Percentiles rank a stretch among this genome's conserved stretches.
Evolutionary conservation across 306 rosid species (phyloP).

Genomic region (Pyrus betulifolia): DNA sequence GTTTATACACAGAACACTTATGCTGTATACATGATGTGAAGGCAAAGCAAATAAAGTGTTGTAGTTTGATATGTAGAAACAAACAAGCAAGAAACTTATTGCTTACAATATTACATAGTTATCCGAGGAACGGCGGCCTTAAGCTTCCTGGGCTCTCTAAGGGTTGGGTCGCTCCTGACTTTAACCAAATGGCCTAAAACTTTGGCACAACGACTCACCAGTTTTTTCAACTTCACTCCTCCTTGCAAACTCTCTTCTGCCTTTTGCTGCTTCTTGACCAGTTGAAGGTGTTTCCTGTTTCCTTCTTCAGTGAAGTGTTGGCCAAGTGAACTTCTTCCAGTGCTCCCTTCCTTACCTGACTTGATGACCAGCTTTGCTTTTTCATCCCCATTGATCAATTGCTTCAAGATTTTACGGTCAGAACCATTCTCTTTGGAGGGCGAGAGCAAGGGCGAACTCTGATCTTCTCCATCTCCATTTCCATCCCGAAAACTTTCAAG

Average conservation of each 20-base stretch:
- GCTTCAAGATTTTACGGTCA: constrained; percentile 60
- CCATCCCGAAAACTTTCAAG: neutral
- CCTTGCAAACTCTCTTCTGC: constrained; percentile 21
- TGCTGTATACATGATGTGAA: neutral
- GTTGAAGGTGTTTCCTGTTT: constrained; percentile 58
- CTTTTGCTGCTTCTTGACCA: constrained; percentile 28
- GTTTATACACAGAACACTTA: neutral
- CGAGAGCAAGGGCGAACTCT: neutral
- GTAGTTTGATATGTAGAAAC: neutral
- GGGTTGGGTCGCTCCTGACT: constrained; percentile 41
- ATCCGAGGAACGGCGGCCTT: neutral
- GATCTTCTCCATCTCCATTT: constrained; percentile 5
- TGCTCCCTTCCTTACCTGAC: neutral
- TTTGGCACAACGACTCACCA: constrained; percentile 71
- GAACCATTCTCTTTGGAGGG: constrained; percentile 5
- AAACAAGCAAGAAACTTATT: neutral
- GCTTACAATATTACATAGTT: neutral
- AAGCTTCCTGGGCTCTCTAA: constrained; percentile 17
- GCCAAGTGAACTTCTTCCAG: constrained; percentile 48
- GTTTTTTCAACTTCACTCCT: constrained; percentile 53
- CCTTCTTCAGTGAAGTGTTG: constrained; percentile 66
- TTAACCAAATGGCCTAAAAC: constrained; percentile 55
- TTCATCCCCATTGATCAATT: constrained; percentile 44
- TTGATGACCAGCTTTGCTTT: neutral
- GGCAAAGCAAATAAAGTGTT: neutral